Evolutionary conservation across 2,329 filamentous ascomycete species (phyloP).

Genomic region (Fusarium coicis): DNA sequence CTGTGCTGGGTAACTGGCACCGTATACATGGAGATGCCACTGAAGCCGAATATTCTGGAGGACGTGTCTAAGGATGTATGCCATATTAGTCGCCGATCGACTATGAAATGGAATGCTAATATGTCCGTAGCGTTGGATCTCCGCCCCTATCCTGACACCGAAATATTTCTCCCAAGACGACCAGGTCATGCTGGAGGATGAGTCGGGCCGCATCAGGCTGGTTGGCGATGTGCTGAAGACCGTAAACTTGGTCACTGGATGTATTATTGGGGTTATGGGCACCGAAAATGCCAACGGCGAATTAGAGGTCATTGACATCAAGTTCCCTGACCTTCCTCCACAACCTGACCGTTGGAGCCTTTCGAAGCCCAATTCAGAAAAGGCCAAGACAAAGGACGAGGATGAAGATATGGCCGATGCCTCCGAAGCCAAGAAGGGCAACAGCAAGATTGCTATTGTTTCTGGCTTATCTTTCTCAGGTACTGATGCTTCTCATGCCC

Average conservation of each 20-base stretch:
- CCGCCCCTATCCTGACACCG: slow-evolving; percentile 78
- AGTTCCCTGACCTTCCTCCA: slow-evolving; percentile 84
- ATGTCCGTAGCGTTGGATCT: slow-evolving; percentile 79
- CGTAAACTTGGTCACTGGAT: slow-evolving; percentile 86
- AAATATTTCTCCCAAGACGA: slow-evolving; percentile 79
- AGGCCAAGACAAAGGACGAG: slow-evolving; percentile 54
- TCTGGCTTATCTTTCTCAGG: slow-evolving; percentile 89
- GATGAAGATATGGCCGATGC: slow-evolving; percentile 68
- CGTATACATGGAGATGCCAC: slow-evolving; percentile 94
- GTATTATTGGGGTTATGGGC: slow-evolving; percentile 92
- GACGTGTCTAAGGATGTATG: slow-evolving; percentile 91
- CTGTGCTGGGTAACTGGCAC: slow-evolving; percentile 96
- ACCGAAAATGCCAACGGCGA: slow-evolving; percentile 93
- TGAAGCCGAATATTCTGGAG: slow-evolving; percentile 96
- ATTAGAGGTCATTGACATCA: slow-evolving; percentile 90
- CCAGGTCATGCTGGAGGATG: slow-evolving; percentile 91
- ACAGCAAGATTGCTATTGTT: slow-evolving; percentile 82
- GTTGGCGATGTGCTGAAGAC: slow-evolving; percentile 76
- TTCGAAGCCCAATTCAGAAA: slow-evolving; percentile 58
- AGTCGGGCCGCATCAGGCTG: slow-evolving; percentile 87
- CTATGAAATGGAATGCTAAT: slow-evolving; percentile 1
- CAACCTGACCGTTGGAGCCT: slow-evolving; percentile 85
- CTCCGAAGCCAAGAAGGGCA: slow-evolving; percentile 49
- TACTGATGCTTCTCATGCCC: slow-evolving; percentile 74
- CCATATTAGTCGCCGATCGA: not conserved